Evolutionary conservation across 129 eudicot genomes (phyloP).

Genomic region (Ambrosia trifida): DNA sequence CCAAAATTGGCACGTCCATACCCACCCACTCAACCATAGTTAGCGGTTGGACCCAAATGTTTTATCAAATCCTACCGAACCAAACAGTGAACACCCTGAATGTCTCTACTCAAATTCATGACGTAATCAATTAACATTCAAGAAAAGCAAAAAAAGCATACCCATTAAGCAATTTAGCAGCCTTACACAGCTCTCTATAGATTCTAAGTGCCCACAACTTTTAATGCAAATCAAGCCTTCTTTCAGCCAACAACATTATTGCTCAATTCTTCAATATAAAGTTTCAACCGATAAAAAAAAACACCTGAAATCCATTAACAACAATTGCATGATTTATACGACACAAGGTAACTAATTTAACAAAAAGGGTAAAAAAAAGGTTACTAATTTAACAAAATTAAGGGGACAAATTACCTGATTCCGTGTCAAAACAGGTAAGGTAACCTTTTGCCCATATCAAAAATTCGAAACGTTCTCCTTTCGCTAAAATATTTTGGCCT

Average conservation of each 20-base stretch:
- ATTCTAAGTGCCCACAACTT: conserved; percentile 81
- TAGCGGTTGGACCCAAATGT: too few relatives aligned
- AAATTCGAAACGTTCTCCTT: too few relatives aligned
- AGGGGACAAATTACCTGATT: conserved; percentile 10
- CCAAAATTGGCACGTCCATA: too few relatives aligned
- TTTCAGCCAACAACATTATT: conserved; percentile 86
- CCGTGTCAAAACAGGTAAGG: too few relatives aligned
- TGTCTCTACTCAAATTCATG: not conserved
- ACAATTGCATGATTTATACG: not conserved
- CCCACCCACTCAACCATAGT: too few relatives aligned
- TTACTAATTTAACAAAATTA: not conserved
- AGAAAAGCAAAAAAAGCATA: conserved; percentile 28
- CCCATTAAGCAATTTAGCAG: conserved; percentile 76
- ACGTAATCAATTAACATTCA: not conserved
- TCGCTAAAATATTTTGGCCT: too few relatives aligned
- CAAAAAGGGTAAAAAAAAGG: not conserved
- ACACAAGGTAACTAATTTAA: not conserved
- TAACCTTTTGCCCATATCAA: too few relatives aligned
- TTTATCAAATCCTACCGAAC: not conserved
- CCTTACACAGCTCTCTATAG: conserved; percentile 77
- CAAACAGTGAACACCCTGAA: too few relatives aligned
- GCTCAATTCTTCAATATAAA: conserved; percentile 4
- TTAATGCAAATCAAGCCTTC: conserved; percentile 70
- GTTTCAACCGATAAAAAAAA: not conserved
- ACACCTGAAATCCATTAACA: conserved; percentile 2